phyloP scores from a whole-genome alignment of 2,329 filamentous ascomycete species.

The Lachnellula arida region DNA sequence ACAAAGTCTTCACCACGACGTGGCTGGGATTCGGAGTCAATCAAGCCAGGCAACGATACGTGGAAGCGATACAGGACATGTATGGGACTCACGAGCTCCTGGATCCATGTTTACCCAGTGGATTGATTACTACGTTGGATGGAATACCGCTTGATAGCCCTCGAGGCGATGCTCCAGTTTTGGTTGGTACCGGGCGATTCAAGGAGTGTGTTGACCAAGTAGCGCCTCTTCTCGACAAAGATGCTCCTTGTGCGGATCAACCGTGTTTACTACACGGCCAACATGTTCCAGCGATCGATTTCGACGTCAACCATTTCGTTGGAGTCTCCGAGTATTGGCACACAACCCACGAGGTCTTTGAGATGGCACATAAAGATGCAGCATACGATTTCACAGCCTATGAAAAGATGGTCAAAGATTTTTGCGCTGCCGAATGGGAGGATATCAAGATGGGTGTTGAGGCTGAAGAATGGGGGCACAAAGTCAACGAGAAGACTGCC shows the following conservation, averaged over 20 bases:
- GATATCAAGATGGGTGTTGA: constrained; percentile 64
- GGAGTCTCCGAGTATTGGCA: constrained; percentile 99
- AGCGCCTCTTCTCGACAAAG: constrained; percentile 83
- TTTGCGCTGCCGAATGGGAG: constrained; percentile 80
- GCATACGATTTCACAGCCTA: constrained; percentile 90
- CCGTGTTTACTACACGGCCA: constrained; percentile 89
- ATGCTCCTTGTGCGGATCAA: constrained; percentile 73
- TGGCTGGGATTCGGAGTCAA: constrained; percentile 98
- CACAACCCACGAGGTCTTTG: constrained; percentile 91
- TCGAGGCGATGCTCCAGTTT: constrained; percentile 40
- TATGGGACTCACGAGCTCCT: constrained; percentile 66
- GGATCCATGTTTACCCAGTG: constrained; percentile 84
- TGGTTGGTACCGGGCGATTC: constrained; percentile 84
- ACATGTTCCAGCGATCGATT: constrained; percentile 93
- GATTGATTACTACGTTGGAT: constrained; percentile 68
- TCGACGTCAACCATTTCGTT: constrained; percentile 94
- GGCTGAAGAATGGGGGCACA: constrained; percentile 67
- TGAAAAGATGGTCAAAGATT: constrained; percentile 76
- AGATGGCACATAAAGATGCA: constrained; percentile 66
- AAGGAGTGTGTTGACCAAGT: constrained; percentile 78
- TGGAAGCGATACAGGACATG: constrained; percentile 68
- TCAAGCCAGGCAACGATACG: constrained; percentile 78
- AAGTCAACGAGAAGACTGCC: constrained; percentile 68
- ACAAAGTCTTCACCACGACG: constrained; percentile 89
- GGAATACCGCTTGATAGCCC: constrained; percentile 50